These are phyloP conservation scores for Pulveroboletus sp. DNA, from an alignment of 768 basidiomycete genomes.

Conservation along the genomic window DNA sequence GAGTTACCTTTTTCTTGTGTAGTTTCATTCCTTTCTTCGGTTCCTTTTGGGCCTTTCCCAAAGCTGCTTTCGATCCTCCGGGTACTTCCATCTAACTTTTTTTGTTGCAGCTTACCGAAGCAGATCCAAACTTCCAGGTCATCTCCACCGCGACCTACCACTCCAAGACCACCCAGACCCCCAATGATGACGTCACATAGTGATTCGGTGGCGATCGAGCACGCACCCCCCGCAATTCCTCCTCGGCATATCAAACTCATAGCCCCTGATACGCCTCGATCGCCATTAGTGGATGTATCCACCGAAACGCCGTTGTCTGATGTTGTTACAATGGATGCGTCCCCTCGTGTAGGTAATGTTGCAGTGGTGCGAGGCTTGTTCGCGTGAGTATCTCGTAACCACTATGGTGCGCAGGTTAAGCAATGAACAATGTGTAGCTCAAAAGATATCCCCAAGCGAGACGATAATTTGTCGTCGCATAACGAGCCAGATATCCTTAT, in stretches of 20 bases:
- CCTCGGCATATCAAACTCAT: conserved; percentile 16
- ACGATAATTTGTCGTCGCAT: conserved; percentile 16
- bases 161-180: conserved; percentile 16
- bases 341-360: conserved; percentile 26
- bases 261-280: conserved; percentile 3
- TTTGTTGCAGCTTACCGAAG: conserved; percentile 9
- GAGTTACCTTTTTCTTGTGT: conserved; percentile 27
- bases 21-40: neutral
- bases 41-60: neutral
- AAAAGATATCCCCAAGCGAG: conserved; percentile 23
- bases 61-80: neutral
- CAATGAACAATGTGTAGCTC: conserved; percentile 1
- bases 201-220: conserved; percentile 16
- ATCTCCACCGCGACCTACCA: conserved; percentile 17
- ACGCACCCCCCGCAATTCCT: conserved; percentile 12
- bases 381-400: conserved; percentile 11
- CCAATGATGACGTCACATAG: conserved; percentile 18
- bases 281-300: conserved; percentile 1
- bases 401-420: neutral
- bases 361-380: conserved; percentile 39
- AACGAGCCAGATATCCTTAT: conserved; percentile 25
- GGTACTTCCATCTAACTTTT: neutral
- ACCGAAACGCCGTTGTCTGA: neutral
- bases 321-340: neutral
- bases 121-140: conserved; percentile 3